Evolutionary conservation across 495 filamentous ascomycete species (phyloP), one percentile per base, ranked within the genome.

Genomic region (Tuber melanosporum): DNA sequence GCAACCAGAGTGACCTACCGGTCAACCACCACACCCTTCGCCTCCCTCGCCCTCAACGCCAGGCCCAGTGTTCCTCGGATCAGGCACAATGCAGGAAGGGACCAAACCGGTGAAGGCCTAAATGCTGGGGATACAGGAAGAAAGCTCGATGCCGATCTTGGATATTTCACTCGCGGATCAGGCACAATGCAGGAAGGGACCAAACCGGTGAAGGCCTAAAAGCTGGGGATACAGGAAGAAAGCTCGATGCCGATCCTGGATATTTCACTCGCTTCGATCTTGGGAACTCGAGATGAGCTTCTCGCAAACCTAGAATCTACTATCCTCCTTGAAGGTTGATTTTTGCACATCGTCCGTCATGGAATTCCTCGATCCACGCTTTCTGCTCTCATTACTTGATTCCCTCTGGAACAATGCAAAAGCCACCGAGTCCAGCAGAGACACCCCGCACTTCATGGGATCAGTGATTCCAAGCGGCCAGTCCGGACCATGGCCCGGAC

Each of bases 371-470:
- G 74, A 42, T 47, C 75, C 3, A 83, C 77, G 26, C 85, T 88
- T 57, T 71, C 83, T 2, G 83, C 82, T 39, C 81, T 90, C 85
- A 19, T 77, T 82, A 41, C 80, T 77, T 1, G 81, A 89, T 74
- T 79, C 84, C 14, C 81, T 88, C 1, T 75, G 84, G 0, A 71
- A 76, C 7, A 78, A 82, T 20, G 78, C 77, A 52, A 89, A 88
- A 74, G 82, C 83, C 3, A 76, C 81, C 2, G 79, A 88, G 17
- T 85, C 85, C 15, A 84, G 88, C n/a, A 80, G 86, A 88, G 86
- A 88, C 73, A 88, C 86, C 36, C 87, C 87, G 7, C 87, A 89
- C 77, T 89, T 89, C 73, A 78, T 88, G 39, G 88, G 88, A 1
- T 89, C 86, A 32, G 32, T 32, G 32, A 32, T 32, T 32, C 32